Percentiles rank a stretch among this genome's conserved stretches.
Conservation (phyloP, 163 green algal species). For the Smithsoniella earleae region DNA sequence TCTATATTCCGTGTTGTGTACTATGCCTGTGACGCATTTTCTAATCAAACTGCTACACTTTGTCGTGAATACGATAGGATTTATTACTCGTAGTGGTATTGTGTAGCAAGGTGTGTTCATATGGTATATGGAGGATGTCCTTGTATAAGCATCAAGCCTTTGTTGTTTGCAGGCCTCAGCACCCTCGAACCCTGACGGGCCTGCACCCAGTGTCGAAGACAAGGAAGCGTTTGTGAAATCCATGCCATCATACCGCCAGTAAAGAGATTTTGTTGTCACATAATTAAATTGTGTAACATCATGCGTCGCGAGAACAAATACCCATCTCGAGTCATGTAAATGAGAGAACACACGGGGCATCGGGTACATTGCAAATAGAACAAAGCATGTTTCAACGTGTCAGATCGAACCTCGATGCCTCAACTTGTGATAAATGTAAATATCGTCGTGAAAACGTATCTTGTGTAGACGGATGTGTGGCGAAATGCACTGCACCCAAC, state of each 20-base stretch:
- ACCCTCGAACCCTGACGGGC: slow-evolving; percentile 65
- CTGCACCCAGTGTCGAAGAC: slow-evolving; percentile 51
- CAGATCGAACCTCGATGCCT: too few relatives aligned
- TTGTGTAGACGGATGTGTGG: too few relatives aligned
- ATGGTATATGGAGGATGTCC: background rate
- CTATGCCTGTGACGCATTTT: background rate
- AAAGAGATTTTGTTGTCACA: slow-evolving; percentile 26
- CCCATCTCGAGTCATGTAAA: too few relatives aligned
- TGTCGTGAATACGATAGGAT: background rate
- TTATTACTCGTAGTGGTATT: background rate
- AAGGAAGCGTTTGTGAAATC: slow-evolving; percentile 59
- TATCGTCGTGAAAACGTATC: too few relatives aligned
- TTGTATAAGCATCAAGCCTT: background rate
- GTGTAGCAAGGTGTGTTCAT: background rate
- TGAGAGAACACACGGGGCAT: too few relatives aligned
- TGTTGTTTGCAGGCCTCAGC: slow-evolving; percentile 28
- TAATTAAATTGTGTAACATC: background rate
- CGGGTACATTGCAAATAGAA: too few relatives aligned
- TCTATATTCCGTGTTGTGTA: background rate
- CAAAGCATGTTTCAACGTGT: too few relatives aligned
- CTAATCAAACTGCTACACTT: background rate
- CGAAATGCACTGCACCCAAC: too few relatives aligned
- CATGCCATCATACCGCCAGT: slow-evolving; percentile 50
- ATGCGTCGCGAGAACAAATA: too few relatives aligned
- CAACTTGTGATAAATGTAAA: too few relatives aligned